A percentile compares a stretch with the other conserved stretches of the same genome.
Conservation (phyloP, 768 basidiomycete species). For the Ephemerocybe angulata region DNA sequence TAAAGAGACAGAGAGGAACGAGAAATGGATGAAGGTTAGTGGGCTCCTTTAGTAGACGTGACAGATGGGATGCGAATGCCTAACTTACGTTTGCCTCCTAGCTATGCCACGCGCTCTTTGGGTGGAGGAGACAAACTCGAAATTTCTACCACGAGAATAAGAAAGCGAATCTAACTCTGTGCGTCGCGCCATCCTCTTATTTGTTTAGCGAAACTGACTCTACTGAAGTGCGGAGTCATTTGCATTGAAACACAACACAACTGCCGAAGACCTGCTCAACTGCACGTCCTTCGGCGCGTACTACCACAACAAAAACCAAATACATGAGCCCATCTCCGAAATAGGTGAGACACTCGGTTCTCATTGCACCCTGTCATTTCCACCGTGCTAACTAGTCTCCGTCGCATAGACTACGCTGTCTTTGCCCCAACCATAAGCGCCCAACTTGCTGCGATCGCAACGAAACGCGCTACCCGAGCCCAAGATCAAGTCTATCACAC, state of each 20-base stretch:
- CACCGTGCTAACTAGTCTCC: constrained; percentile 19
- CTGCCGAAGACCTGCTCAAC: constrained; percentile 36
- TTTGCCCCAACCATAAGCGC: constrained; percentile 23
- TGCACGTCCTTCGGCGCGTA: constrained; percentile 38
- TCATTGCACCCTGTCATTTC: not conserved
- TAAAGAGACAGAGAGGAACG: too few relatives aligned
- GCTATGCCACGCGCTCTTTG: not conserved
- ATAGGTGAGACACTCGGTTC: constrained; percentile 31
- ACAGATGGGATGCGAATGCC: constrained; percentile 9
- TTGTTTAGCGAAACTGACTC: not conserved
- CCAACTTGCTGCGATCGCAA: constrained; percentile 19
- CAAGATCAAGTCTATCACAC: constrained; percentile 20
- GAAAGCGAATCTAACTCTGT: constrained; percentile 16
- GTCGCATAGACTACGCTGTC: constrained; percentile 21
- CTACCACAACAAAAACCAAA: constrained; percentile 31
- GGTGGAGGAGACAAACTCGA: not conserved
- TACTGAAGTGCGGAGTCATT: constrained; percentile 31
- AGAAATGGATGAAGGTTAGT: not conserved
- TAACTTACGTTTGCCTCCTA: not conserved
- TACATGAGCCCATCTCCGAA: constrained; percentile 35
- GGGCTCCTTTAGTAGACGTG: not conserved
- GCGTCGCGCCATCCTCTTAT: constrained; percentile 2
- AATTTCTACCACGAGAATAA: constrained; percentile 6
- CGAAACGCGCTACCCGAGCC: constrained; percentile 18
- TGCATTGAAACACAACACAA: constrained; percentile 41